These are phyloP conservation scores for Monosporascus sp. DNA, from an alignment of 2,329 filamentous ascomycete species.

Conservation along the genomic window DNA sequence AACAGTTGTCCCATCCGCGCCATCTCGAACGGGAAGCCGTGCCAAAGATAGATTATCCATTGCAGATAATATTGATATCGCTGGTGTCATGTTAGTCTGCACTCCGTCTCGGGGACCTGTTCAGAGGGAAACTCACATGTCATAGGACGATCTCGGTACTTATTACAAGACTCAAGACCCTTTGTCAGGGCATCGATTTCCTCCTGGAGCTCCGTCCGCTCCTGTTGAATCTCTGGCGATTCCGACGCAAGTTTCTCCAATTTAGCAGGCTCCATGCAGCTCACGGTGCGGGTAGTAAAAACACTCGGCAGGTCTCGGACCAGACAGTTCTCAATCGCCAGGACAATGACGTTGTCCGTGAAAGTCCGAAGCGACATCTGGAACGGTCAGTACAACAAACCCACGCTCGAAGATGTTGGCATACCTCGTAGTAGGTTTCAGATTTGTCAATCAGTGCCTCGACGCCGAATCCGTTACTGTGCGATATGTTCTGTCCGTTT, in stretches of 20 bases:
- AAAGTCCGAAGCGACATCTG: slow-evolving; percentile 26
- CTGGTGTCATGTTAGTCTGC: background rate
- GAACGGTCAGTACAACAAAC: slow-evolving; percentile 1
- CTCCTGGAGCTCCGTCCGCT: slow-evolving; percentile 13
- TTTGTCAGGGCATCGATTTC: slow-evolving; percentile 14
- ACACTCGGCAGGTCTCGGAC: slow-evolving; percentile 27
- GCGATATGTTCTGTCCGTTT: background rate
- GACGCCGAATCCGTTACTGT: slow-evolving; percentile 27
- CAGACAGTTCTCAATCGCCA: slow-evolving; percentile 32
- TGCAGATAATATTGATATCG: background rate
- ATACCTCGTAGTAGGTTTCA: slow-evolving; percentile 38
- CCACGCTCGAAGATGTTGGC: background rate
- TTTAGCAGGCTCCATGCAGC: slow-evolving; percentile 23
- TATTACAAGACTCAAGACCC: slow-evolving; percentile 17
- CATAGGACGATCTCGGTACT: slow-evolving; percentile 6
- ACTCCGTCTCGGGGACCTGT: background rate
- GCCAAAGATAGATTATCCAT: background rate
- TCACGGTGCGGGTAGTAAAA: slow-evolving; percentile 25
- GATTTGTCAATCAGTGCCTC: slow-evolving; percentile 39
- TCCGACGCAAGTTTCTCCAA: slow-evolving; percentile 20
- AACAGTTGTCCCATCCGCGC: background rate
- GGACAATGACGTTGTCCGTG: slow-evolving; percentile 29
- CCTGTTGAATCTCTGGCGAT: slow-evolving; percentile 14
- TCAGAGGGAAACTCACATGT: slow-evolving; percentile 1
- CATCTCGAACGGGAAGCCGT: background rate